Evolutionary conservation across 176 grass and related monocot species (phyloP), one percentile per base, ranked within the genome.

Genomic region (Rhynchospora pubera): DNA sequence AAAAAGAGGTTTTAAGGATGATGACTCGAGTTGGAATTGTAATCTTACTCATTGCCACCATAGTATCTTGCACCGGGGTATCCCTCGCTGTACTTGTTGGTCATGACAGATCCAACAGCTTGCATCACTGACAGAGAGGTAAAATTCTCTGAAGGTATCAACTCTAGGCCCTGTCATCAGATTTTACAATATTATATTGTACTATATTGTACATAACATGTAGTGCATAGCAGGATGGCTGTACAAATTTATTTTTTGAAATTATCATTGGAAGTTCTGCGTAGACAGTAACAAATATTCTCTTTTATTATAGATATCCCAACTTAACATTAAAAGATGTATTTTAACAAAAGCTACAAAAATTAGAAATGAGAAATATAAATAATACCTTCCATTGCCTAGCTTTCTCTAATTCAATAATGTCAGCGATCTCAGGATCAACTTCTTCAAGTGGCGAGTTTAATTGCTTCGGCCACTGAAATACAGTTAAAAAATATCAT

Each of bases 41-140:
- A 80, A 30, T 26, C 84, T 19, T 87, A 99, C 97, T 99, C 97
- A 58, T 99, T 99, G 86, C 97, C 97, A 51, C 97, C 97, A 7
- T 99, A 99, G 80, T 99, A 99, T 99, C 97, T 91, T 51, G 97
- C 97, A 42, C 97, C 97, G 0, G 97, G 97, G 84, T 99, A 99
- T 61, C 97, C 97, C 79, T 99, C 97, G 58, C 97, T 99, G 84
- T 99, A 95, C 84, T 99, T 99, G 82, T 99, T 99, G 28, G 97
- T 99, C 97, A 99, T 99, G 87, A 99, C 78, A 34, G 97, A 99
- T 48, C 97, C 97, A 32, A 99, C 97, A 5, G 91, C 93, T 86
- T 99, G 93, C 97, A 99, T 99, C 86, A 99, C 97, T 44, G 97
- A 95, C 48, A 89, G 11, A 2, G 97, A 95, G 50, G 97, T 99